phyloP scores from a whole-genome alignment of 2,329 filamentous ascomycete genomes.

The Colletotrichum viniferum region DNA sequence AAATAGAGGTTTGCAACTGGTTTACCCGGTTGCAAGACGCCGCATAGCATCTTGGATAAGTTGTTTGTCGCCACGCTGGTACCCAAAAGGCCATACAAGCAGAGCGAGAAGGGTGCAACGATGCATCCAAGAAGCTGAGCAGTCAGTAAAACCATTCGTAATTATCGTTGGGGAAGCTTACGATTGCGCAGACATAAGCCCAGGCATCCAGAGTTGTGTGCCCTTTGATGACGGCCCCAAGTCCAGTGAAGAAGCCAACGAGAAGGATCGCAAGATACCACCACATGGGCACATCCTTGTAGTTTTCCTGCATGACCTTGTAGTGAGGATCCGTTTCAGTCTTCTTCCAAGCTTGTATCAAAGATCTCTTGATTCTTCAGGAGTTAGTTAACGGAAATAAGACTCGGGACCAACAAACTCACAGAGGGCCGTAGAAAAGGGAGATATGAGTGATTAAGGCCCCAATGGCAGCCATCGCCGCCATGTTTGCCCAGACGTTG shows the following conservation, averaged over 20 bases:
- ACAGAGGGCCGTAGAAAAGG: constrained; percentile 28
- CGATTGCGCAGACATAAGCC: constrained; percentile 18
- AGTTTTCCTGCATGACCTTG: constrained; percentile 40
- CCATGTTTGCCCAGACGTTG: constrained; percentile 48
- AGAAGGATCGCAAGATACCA: constrained; percentile 44
- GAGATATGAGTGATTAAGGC: constrained; percentile 39
- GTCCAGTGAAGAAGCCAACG: constrained; percentile 37
- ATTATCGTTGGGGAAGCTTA: not conserved
- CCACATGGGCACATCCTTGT: constrained; percentile 45
- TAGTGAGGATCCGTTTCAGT: constrained; percentile 43
- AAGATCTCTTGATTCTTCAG: constrained; percentile 3
- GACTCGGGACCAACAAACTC: not conserved
- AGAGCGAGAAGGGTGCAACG: constrained; percentile 17
- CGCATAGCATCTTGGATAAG: constrained; percentile 50
- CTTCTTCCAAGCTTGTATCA: constrained; percentile 29
- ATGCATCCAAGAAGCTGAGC: constrained; percentile 10
- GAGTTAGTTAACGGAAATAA: not conserved
- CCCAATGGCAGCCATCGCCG: constrained; percentile 47
- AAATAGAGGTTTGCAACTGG: constrained; percentile 51
- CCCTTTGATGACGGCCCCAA: constrained; percentile 38
- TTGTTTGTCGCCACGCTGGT: constrained; percentile 29
- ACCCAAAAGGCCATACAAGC: constrained; percentile 12
- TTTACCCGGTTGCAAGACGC: constrained; percentile 46
- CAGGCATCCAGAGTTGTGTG: constrained; percentile 16
- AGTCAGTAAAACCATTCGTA: not conserved